phyloP scores from a whole-genome alignment of 495 filamentous ascomycete species.

The Talaromyces proteolyticus region DNA sequence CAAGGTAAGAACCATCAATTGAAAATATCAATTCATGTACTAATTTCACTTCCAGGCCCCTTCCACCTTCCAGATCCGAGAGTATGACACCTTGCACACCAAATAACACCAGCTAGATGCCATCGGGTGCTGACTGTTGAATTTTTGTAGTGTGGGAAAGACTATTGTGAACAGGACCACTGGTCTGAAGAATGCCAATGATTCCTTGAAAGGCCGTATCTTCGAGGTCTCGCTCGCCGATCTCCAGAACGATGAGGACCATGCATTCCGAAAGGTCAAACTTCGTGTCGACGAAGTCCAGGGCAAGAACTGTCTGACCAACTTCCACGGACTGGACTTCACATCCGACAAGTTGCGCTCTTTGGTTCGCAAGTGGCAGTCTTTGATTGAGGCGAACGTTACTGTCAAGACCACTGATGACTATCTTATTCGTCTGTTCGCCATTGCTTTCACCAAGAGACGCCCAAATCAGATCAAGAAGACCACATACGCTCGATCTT shows the following conservation, averaged over 20 bases:
- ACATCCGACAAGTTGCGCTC: conserved; percentile 99
- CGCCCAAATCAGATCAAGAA: conserved; percentile 99
- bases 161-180: conserved; percentile 98
- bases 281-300: conserved; percentile 97
- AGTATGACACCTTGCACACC: no score
- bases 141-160: conserved; percentile 77
- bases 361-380: conserved; percentile 98
- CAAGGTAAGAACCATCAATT: conserved; percentile 57
- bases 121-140: conserved; percentile 8
- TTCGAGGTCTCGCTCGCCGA: conserved; percentile 98
- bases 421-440: conserved; percentile 96
- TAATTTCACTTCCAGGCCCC: conserved; percentile 60
- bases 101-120: no score
- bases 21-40: not conserved
- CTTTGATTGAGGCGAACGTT: conserved; percentile 97
- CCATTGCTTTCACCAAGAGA: conserved; percentile 98
- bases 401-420: conserved; percentile 99
- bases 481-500: conserved; percentile 94
- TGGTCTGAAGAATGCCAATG: conserved; percentile 99
- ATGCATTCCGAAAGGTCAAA: conserved; percentile 99
- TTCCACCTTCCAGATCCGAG: conserved; percentile 88
- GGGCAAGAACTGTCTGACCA: conserved; percentile 99
- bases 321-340: conserved; percentile 99
- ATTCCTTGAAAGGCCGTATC: conserved; percentile 96
- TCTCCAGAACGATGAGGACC: conserved; percentile 98